Base-by-base conservation (phyloP, 768 basidiomycete species). In the Candolleomyces eurysporus region DNA sequence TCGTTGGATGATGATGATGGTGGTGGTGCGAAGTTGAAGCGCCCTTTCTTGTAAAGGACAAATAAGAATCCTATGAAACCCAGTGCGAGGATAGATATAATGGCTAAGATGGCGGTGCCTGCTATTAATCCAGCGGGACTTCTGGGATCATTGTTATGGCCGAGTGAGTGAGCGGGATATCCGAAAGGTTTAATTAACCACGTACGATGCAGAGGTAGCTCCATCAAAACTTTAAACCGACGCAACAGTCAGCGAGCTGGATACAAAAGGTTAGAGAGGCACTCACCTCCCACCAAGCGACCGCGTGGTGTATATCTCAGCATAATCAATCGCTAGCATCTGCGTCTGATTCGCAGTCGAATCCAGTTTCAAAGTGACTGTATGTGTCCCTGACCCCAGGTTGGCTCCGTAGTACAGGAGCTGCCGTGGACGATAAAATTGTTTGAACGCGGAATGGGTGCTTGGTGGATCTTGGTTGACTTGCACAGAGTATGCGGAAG, bases 311-410 rank as follows among this genome's bases (percentile, higher is more conserved):
- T 63, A 69, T 16, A 69, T 66, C n/a, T 62, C 60, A n/a, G 62
- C 70, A 62, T 69, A 71, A 61, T 71, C 70, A 43, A 71, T 67
- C 6, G 67, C 65, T 16, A 69, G 60, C 26, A 63, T 58, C 42
- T 57, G 61, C 16, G 26, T 61, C 45, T 21, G 16, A 46, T 46
- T 46, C n/a, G 57, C 9, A 8, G 48, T 31, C 17, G 65, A 55
- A 9, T 51, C n/a, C 39, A 48, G 13, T 13, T n/a, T 31, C 30
- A 45, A 21, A 7, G 30, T 56, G 9, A 52, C 32, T 17, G 16
- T 60, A 43, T 68, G 67, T 5, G n/a, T 7, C 31, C 67, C 67
- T 5, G 13, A 9, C 5, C 65, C 65, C 16, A 68, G 60, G 40
- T 66, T 65, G 5, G 54, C 60, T 1, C 60, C 63, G 21, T 62